Evolutionary conservation across 139 green algal species (phyloP).

Genomic region (Volvox africanus): DNA sequence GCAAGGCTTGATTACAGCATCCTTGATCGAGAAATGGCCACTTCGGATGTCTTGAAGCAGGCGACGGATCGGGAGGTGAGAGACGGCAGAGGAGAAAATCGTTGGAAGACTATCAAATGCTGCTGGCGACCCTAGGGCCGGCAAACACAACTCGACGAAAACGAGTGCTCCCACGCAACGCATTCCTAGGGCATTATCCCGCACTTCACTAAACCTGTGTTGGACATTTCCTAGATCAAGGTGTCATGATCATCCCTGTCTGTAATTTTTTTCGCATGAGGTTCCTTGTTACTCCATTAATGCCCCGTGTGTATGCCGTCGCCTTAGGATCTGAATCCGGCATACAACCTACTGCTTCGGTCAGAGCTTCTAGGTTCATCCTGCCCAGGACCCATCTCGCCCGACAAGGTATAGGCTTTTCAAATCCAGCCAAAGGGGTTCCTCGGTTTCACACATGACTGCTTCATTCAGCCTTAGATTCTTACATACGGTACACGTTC

Average conservation of each 20-base stretch:
- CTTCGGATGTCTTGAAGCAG: slow-evolving; percentile 61
- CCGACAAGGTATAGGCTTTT: slow-evolving; percentile 65
- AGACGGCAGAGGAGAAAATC: not conserved
- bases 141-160: not conserved
- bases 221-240: too few species aligned
- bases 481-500: too few species aligned
- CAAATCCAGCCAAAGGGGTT: not conserved
- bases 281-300: too few species aligned
- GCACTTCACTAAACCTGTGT: too few species aligned
- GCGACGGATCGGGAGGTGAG: slow-evolving; percentile 66
- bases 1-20: slow-evolving; percentile 82
- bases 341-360: slow-evolving; percentile 87
- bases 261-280: too few species aligned
- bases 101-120: not conserved
- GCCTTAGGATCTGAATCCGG: slow-evolving; percentile 74
- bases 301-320: too few species aligned
- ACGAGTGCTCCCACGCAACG: not conserved
- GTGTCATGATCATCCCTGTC: too few species aligned
- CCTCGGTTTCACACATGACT: too few species aligned
- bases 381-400: slow-evolving; percentile 56
- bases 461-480: too few species aligned
- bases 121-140: not conserved
- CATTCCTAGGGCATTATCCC: not conserved
- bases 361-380: slow-evolving; percentile 77
- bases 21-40: slow-evolving; percentile 78